Evolutionary conservation across 345 rosid genomes (phyloP), one percentile per base, ranked within the genome.

Genomic region (Lepidium didymum): DNA sequence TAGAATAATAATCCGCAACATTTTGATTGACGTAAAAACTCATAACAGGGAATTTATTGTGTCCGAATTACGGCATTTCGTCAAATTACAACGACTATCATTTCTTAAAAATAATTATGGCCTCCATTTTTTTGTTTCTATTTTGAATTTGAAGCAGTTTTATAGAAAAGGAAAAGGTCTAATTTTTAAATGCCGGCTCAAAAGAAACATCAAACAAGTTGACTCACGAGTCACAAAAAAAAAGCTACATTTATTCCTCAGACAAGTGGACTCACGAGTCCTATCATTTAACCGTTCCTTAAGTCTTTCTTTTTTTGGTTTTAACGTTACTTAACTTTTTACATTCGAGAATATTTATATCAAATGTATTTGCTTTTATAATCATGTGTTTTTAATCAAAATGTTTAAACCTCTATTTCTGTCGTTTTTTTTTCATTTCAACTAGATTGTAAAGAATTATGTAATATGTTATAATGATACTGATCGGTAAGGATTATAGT

Each of bases 131-230:
- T 68, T 3, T 69, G 3, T 12, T 54, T 36, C 27, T 19, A 19
- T 19, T 19, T 2, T 23, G 51, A 60, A 49, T 49, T 58, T 42
- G 16, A 67, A 50, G 14, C 8, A 23, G 53, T 37, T 64, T 47
- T 64, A 67, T 66, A 51, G 38, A 73, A 73, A 65, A 73, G 60
- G 36, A 57, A 56, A 64, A 73, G 52, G 43, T 49, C 21, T 44
- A 40, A 34, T 37, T 1, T 58, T 33, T 10, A 56, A 64, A 57
- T 64, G 72, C 75, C 33, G 56, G 75, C 68, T 46, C 10, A 49
- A 67, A 81, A 68, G 66, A 51, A 62, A 62, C 68, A 62, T 53
- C 29, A 43, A 70, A 62, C 49, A 62, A 64, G 45, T 27, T 65
- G 71, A 69, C 51, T 62, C 52, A 75, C 67, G 14, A 62, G 65